Base-by-base conservation (phyloP, 768 basidiomycete genomes). In the Suillus americanus region DNA sequence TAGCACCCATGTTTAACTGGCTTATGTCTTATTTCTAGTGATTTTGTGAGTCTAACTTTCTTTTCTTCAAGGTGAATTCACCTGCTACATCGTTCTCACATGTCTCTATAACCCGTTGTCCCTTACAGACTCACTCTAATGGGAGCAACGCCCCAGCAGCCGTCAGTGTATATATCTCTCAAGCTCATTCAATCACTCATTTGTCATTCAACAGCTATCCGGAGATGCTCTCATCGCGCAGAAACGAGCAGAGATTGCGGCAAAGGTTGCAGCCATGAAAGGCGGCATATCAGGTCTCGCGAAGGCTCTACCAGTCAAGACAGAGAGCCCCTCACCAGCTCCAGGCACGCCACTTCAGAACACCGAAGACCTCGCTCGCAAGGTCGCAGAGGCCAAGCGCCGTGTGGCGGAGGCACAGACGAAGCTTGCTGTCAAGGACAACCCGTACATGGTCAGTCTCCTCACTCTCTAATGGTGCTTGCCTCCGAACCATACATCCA, bases 301-400 rank as follows among this genome's bases (percentile, higher is more conserved):
- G 7, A 75, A 78, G 43, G 38, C 62, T 13, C 51, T 48, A 1
- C 62, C 37, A 35, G 68, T 68, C 7, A 60, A 43, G 41, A 5
- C 66, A 3, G 20, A 66, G 41, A 76, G 85, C 20, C 72, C 79
- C 43, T 79, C 83, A 28, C 69, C 80, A 20, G 70, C 79, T 0
- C 71, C 74, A n/a, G 79, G 82, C 3, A 74, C 82, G 2, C 68
- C 77, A 3, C 76, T 79, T 10, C 77, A 80, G 25, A 79, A 80
- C 33, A 74, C 83, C 33, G 89, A 90, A 64, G 91, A 93, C 66
- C 74, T 94, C 6, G 80, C 86, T 0, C 85, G 87, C 9, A 82
- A 85, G 65, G 86, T 97, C 0, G 91, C 90, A 8, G 97, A 97
- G 65, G 93, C 95, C 14, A 94, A 91, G 75, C 83, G 89, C 43